Percentiles rank a stretch among this genome's conserved stretches.
Evolutionary conservation across 495 filamentous ascomycete genomes (phyloP).

Genomic region (Halenospora varia): DNA sequence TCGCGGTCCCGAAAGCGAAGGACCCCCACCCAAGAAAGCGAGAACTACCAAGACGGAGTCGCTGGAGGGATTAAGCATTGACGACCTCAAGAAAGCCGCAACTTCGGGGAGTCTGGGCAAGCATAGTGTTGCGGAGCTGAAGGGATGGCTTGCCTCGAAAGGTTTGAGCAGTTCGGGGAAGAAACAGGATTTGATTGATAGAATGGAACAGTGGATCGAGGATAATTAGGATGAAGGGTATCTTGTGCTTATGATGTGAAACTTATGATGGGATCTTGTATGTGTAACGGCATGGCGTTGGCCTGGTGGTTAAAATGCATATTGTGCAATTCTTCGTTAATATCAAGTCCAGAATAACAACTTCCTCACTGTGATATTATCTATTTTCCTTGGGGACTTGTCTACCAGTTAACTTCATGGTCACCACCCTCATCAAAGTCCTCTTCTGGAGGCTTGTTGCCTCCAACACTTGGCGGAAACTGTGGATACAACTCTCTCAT

Average conservation of each 20-base stretch:
- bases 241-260: not conserved
- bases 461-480: too few relatives aligned
- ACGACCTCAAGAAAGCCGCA: slow-evolving; percentile 57
- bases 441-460: too few relatives aligned
- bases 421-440: too few relatives aligned
- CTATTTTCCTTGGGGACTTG: too few relatives aligned
- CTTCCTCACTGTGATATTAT: too few relatives aligned
- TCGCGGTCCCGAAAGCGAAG: slow-evolving; percentile 13
- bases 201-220: slow-evolving; percentile 75
- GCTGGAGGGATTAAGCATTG: slow-evolving; percentile 27
- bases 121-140: slow-evolving; percentile 68
- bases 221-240: slow-evolving; percentile 12
- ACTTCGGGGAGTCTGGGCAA: slow-evolving; percentile 61
- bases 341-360: too few relatives aligned
- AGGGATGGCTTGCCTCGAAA: slow-evolving; percentile 59
- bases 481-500: too few relatives aligned
- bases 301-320: too few relatives aligned
- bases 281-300: too few relatives aligned
- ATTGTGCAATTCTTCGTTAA: too few relatives aligned
- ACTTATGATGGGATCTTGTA: too few relatives aligned
- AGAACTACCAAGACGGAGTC: not conserved
- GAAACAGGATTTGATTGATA: slow-evolving; percentile 76
- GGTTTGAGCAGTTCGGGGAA: slow-evolving; percentile 60
- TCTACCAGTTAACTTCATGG: too few relatives aligned
- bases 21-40: slow-evolving; percentile 15